Percentiles rank a stretch among this genome's conserved stretches.
Conservation (phyloP, 2,329 filamentous ascomycete genomes). For the Fonsecaea multimorphosa region DNA sequence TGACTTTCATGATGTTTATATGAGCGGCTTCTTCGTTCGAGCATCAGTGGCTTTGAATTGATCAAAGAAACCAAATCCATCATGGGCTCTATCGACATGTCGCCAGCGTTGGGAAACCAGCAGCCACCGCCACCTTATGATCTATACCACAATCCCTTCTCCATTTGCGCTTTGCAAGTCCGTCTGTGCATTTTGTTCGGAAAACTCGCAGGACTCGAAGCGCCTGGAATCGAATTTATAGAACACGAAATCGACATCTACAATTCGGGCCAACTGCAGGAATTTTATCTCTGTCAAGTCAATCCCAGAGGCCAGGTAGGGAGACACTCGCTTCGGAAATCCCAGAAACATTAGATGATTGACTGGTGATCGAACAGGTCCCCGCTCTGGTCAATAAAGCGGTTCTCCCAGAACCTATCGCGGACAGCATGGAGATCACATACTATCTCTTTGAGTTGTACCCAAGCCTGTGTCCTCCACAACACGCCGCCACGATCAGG, state of each 20-base stretch:
- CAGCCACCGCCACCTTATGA: constrained; percentile 4
- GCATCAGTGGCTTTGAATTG: neutral
- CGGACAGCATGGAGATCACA: constrained; percentile 8
- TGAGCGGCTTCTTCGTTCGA: constrained; percentile 3
- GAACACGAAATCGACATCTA: constrained; percentile 6
- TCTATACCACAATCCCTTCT: constrained; percentile 4
- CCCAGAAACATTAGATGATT: neutral
- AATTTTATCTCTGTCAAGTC: constrained; percentile 7
- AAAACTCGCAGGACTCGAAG: constrained; percentile 6
- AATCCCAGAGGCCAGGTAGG: constrained; percentile 4
- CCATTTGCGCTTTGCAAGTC: constrained; percentile 5
- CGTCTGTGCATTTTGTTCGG: constrained; percentile 5
- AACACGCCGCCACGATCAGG: constrained; percentile 8
- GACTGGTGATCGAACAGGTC: constrained; percentile 5
- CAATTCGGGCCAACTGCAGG: constrained; percentile 5
- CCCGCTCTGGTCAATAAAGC: constrained; percentile 5
- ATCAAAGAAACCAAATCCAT: constrained; percentile 2
- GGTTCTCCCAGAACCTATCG: constrained; percentile 6
- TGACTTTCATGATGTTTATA: neutral
- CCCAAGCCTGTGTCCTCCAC: constrained; percentile 5
- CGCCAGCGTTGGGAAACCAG: too few relatives aligned
- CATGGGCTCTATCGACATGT: neutral
- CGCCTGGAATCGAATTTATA: neutral
- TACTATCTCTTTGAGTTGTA: constrained; percentile 7
- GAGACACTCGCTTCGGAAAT: neutral